Evolutionary conservation across 345 rosid species (phyloP).

Genomic region (Lepidium didymum): DNA sequence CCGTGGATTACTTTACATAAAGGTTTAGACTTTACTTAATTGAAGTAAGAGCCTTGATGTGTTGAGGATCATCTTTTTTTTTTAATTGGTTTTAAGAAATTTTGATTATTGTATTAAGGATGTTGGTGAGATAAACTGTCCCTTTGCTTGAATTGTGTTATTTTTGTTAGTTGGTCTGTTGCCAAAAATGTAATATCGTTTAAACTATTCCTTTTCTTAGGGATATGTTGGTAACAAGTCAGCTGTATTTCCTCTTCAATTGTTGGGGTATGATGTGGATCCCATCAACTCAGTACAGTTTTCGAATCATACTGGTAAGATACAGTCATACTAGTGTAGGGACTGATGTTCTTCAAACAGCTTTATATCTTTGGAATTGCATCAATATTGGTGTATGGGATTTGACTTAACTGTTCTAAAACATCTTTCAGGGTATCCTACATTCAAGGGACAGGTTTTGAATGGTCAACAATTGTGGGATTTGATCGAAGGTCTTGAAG

Average conservation of each 20-base stretch:
- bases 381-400: background rate
- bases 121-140: background rate
- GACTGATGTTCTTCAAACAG: slow-evolving; percentile 27
- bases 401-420: slow-evolving; percentile 6
- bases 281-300: slow-evolving; percentile 96
- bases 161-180: background rate
- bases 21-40: background rate
- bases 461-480: slow-evolving; percentile 87
- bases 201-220: slow-evolving; percentile 26
- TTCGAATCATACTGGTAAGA: slow-evolving; percentile 95
- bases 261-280: slow-evolving; percentile 94
- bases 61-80: background rate
- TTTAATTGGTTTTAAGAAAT: background rate
- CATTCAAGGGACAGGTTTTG: slow-evolving; percentile 89
- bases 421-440: slow-evolving; percentile 72
- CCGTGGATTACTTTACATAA: background rate
- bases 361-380: slow-evolving; percentile 27
- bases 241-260: slow-evolving; percentile 91
- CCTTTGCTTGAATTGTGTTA: background rate
- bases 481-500: slow-evolving; percentile 87
- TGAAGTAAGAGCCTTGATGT: background rate
- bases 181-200: background rate
- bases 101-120: background rate
- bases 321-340: slow-evolving; percentile 33
- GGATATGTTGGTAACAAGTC: slow-evolving; percentile 99